Percentiles rank a stretch among this genome's conserved stretches.
Conservation (phyloP, 1,284 basidiomycete species). For the Phylloboletellus chloephorus region DNA sequence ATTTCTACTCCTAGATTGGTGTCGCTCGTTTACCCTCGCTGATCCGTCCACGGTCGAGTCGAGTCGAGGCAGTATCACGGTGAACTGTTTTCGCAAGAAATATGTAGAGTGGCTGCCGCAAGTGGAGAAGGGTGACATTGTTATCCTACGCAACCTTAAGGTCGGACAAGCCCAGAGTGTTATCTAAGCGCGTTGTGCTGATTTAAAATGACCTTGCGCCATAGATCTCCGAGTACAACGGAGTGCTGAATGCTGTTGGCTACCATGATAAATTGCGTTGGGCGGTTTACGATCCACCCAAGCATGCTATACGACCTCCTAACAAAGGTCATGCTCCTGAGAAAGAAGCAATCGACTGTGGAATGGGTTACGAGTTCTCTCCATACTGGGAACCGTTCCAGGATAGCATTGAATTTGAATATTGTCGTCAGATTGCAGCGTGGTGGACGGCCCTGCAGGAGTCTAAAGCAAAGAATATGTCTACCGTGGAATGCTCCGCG, state of each 20-base stretch:
- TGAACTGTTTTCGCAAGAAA: constrained; percentile 50
- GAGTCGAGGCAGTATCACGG: constrained; percentile 16
- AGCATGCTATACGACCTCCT: constrained; percentile 16
- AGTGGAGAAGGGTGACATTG: constrained; percentile 34
- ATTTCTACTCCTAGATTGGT: constrained; percentile 25
- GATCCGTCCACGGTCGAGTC: constrained; percentile 38
- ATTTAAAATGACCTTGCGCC: constrained; percentile 1
- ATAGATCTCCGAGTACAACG: constrained; percentile 33
- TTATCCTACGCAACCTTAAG: constrained; percentile 31
- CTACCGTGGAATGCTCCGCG: constrained; percentile 13
- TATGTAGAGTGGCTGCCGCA: constrained; percentile 46
- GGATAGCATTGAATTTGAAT: constrained; percentile 29
- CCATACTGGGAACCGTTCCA: constrained; percentile 31
- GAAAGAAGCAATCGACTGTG: constrained; percentile 22
- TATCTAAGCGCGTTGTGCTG: not conserved
- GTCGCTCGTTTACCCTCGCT: constrained; percentile 21
- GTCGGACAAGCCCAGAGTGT: constrained; percentile 11
- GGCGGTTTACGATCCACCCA: constrained; percentile 28
- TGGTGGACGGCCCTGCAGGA: constrained; percentile 50
- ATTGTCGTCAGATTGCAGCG: constrained; percentile 37
- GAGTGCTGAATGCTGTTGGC: constrained; percentile 35
- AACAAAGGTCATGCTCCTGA: constrained; percentile 25
- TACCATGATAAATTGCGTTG: constrained; percentile 36
- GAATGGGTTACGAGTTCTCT: constrained; percentile 28
- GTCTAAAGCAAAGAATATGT: constrained; percentile 6